phyloP scores from a whole-genome alignment of 345 rosid genomes.

The Clausena lansium region DNA sequence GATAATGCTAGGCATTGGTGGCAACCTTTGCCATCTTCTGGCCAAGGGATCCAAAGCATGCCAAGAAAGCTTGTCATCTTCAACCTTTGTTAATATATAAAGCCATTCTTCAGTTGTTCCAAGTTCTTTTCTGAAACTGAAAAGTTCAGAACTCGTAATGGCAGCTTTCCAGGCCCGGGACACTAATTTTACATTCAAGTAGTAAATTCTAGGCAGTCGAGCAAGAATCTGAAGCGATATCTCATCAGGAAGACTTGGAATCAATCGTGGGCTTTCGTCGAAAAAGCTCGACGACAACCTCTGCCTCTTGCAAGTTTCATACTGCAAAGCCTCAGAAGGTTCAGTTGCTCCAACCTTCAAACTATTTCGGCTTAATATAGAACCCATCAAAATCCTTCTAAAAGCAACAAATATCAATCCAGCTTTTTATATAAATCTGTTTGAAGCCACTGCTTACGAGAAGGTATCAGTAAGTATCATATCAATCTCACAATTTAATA shows the following conservation, averaged over 20 bases:
- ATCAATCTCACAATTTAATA: neutral
- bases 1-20: constrained; percentile 57
- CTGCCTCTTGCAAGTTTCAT: constrained; percentile 48
- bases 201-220: constrained; percentile 66
- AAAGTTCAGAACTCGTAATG: constrained; percentile 51
- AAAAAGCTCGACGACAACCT: constrained; percentile 19
- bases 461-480: neutral
- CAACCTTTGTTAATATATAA: constrained; percentile 68
- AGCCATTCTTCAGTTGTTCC: constrained; percentile 91
- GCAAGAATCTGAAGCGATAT: constrained; percentile 82
- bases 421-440: constrained; percentile 2
- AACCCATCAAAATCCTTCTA: constrained; percentile 14
- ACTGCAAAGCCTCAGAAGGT: constrained; percentile 19
- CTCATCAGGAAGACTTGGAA: constrained; percentile 88
- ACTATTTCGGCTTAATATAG: constrained; percentile 7
- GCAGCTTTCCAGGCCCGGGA: constrained; percentile 69
- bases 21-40: constrained; percentile 80
- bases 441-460: neutral
- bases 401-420: neutral
- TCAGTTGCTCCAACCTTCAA: neutral
- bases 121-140: constrained; percentile 65
- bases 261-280: constrained; percentile 55
- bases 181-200: constrained; percentile 54
- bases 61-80: constrained; percentile 71
- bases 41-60: constrained; percentile 80